Evolutionary conservation across 108 stramenopile genomes (phyloP).

Genomic region (Poteriospumella lacustris): DNA sequence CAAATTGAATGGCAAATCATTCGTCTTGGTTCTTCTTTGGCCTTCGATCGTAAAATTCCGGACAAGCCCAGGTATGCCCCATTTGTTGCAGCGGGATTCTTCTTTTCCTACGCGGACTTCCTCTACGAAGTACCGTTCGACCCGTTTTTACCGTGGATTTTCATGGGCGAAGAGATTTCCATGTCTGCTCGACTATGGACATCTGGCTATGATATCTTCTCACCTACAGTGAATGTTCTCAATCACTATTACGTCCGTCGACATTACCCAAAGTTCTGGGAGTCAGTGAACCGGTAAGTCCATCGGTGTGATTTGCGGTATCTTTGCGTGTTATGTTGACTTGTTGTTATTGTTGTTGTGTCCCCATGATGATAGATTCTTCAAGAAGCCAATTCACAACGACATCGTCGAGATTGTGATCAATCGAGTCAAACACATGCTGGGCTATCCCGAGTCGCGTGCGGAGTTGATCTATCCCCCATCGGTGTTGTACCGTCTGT

Average conservation of each 20-base stretch:
- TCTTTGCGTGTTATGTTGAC: background rate
- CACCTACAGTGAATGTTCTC: slow-evolving; percentile 71
- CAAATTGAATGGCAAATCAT: slow-evolving; percentile 82
- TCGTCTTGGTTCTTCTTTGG: slow-evolving; percentile 16
- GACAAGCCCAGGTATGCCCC: slow-evolving; percentile 38
- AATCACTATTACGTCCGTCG: slow-evolving; percentile 81
- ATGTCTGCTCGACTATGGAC: slow-evolving; percentile 41
- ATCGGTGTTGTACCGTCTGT: background rate
- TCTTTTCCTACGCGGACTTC: slow-evolving; percentile 73
- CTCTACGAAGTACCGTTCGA: slow-evolving; percentile 85
- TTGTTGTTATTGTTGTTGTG: background rate
- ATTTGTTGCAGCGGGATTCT: slow-evolving; percentile 88
- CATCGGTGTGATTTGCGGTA: slow-evolving; percentile 32
- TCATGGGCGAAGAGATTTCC: slow-evolving; percentile 94
- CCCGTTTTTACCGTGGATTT: slow-evolving; percentile 84
- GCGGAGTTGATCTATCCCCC: background rate
- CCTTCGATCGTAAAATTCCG: background rate
- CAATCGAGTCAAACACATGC: slow-evolving; percentile 44
- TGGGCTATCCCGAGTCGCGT: slow-evolving; percentile 43
- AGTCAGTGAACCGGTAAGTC: slow-evolving; percentile 67
- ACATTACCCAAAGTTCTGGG: slow-evolving; percentile 93
- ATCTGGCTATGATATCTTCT: slow-evolving; percentile 73
- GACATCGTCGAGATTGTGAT: slow-evolving; percentile 34
- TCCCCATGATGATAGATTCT: background rate
- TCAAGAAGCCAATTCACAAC: slow-evolving; percentile 42